Percentiles rank a stretch among this genome's conserved stretches.
These are phyloP conservation scores for Suhomyces emberorum DNA, from an alignment of 805 yeast genomes.

Conservation along the genomic window DNA sequence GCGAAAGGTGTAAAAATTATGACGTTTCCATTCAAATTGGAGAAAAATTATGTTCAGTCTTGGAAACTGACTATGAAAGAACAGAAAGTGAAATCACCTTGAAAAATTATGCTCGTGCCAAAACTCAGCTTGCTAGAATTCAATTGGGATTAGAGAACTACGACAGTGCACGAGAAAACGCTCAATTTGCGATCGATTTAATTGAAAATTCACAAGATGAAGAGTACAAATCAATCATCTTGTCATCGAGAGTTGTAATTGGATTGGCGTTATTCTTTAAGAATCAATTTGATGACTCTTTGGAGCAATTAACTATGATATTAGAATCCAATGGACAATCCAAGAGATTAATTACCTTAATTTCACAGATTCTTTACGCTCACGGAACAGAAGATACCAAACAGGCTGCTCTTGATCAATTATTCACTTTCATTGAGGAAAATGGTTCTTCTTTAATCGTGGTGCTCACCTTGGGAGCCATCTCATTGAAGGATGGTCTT, in stretches of 20 bases:
- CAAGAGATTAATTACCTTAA: conserved; percentile 63
- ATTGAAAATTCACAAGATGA: conserved; percentile 34
- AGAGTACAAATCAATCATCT: conserved; percentile 23
- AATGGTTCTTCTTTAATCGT: conserved; percentile 66
- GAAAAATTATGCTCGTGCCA: conserved; percentile 52
- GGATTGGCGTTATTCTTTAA: conserved; percentile 70
- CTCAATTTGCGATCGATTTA: conserved; percentile 53
- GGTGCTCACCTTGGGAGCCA: conserved; percentile 75
- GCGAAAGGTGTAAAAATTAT: conserved; percentile 71
- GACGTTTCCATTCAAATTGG: conserved; percentile 51
- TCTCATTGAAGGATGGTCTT: conserved; percentile 61
- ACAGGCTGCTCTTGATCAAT: conserved; percentile 80
- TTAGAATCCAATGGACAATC: conserved; percentile 52
- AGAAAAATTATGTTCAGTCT: conserved; percentile 39
- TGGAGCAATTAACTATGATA: conserved; percentile 65
- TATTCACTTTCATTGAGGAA: conserved; percentile 60
- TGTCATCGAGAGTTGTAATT: conserved; percentile 65
- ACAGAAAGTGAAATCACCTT: conserved; percentile 48
- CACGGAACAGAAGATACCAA: conserved; percentile 72
- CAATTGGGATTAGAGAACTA: conserved; percentile 58
- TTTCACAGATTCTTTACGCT: conserved; percentile 78
- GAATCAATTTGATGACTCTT: conserved; percentile 59
- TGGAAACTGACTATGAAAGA: conserved; percentile 57
- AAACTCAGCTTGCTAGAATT: conserved; percentile 70
- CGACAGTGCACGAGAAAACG: conserved; percentile 56